Percentiles rank a stretch among this genome's conserved stretches.
Conservation (phyloP, 129 eudicot species). For the Centrapalus pauciflorus region DNA sequence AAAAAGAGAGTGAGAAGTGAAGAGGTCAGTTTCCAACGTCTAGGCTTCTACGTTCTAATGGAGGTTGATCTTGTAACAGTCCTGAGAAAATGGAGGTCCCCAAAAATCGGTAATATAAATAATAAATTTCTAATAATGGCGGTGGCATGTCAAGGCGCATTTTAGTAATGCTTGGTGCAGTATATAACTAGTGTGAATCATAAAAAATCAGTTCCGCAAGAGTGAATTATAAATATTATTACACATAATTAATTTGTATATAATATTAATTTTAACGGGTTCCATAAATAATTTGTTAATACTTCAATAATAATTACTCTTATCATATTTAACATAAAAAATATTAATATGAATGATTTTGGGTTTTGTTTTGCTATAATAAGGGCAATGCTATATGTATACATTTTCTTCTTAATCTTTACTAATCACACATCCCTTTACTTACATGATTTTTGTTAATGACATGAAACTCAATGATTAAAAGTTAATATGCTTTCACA, state of each 20-base stretch:
- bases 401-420: no score
- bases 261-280: background rate
- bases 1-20: background rate
- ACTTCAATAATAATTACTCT: no score
- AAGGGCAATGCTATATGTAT: no score
- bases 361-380: no score
- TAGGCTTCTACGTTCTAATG: background rate
- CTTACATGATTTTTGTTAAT: no score
- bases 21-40: background rate
- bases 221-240: background rate
- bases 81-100: conserved; percentile 20
- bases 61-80: background rate
- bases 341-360: no score
- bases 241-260: no score
- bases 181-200: background rate
- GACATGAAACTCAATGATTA: no score
- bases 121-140: conserved; percentile 17
- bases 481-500: no score
- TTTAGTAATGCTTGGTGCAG: conserved; percentile 18
- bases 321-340: no score
- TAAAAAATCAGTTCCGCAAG: background rate
- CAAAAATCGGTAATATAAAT: conserved; percentile 14
- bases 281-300: no score
- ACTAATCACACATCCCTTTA: no score
- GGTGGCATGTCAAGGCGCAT: conserved; percentile 28